Conservation (phyloP, 495 filamentous ascomycete species). For the Daldinia grandis region DNA sequence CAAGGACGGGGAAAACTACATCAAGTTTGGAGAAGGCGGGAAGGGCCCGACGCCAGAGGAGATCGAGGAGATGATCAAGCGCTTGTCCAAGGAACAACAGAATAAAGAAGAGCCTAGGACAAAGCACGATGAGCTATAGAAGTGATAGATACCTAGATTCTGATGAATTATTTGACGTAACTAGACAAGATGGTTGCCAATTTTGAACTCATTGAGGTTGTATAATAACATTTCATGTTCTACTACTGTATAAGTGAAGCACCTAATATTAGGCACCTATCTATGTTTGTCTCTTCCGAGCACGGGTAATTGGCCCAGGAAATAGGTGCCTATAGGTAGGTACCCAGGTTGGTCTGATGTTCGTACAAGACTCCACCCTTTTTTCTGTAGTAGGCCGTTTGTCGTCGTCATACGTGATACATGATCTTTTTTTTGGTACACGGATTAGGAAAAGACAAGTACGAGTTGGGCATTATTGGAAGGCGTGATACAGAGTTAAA, state of each 20-base stretch:
- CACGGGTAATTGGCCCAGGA: not conserved
- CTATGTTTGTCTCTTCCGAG: slow-evolving; percentile 5
- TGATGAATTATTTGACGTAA: slow-evolving; percentile 37
- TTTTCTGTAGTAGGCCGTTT: slow-evolving; percentile 32
- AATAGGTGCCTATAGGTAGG: not conserved
- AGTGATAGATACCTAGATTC: slow-evolving; percentile 29
- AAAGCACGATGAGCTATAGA: slow-evolving; percentile 59
- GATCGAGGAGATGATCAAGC: slow-evolving; percentile 59
- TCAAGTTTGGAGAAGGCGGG: slow-evolving; percentile 51
- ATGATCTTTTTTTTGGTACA: slow-evolving; percentile 1
- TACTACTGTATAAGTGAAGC: not conserved
- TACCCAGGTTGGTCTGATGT: not conserved
- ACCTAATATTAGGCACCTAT: not conserved
- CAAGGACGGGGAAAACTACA: slow-evolving; percentile 36
- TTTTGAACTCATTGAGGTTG: not conserved
- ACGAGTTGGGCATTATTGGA: not conserved
- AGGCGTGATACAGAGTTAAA: not conserved
- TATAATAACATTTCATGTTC: not conserved
- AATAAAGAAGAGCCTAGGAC: slow-evolving; percentile 46
- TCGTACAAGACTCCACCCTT: slow-evolving; percentile 24
- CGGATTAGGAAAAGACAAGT: slow-evolving; percentile 3
- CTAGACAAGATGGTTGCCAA: not conserved
- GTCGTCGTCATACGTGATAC: slow-evolving; percentile 28
- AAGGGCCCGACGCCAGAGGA: slow-evolving; percentile 55
- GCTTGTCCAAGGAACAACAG: slow-evolving; percentile 53